Evolutionary conservation across 768 basidiomycete species (phyloP).

Genomic region (Suillus alpinus): DNA sequence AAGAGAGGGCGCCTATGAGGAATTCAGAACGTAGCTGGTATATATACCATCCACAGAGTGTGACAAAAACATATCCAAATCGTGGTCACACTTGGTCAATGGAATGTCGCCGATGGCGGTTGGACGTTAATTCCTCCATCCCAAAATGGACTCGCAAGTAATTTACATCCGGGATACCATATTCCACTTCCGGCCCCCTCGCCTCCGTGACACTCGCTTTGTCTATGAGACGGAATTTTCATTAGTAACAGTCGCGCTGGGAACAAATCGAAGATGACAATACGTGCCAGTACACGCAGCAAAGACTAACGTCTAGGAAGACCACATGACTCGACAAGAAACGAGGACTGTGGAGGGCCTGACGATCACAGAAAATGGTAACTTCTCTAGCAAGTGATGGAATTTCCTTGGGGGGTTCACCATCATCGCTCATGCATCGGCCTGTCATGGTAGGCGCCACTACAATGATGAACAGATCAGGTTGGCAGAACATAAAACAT

Average conservation of each 20-base stretch:
- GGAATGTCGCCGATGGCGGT: conserved; percentile 14
- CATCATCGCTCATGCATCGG: neutral
- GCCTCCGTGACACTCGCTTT: conserved; percentile 22
- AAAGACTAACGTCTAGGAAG: neutral
- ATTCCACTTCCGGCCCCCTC: conserved; percentile 10
- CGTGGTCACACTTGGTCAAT: conserved; percentile 23
- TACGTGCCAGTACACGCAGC: neutral
- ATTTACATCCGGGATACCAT: neutral
- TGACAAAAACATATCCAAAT: conserved; percentile 36
- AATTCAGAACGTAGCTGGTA: conserved; percentile 17
- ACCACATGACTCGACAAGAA: neutral
- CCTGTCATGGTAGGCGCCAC: neutral
- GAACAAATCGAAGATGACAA: neutral
- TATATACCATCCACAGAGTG: conserved; percentile 26
- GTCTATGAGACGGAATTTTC: neutral
- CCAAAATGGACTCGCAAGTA: neutral
- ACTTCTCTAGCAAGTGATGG: neutral
- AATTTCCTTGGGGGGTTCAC: neutral
- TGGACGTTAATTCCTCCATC: conserved; percentile 16
- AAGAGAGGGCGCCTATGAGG: conserved; percentile 12
- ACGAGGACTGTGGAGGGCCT: neutral
- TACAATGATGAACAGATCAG: neutral
- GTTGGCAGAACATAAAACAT: neutral
- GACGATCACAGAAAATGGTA: neutral
- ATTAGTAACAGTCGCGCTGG: conserved; percentile 4